Evolutionary conservation across 208 protist species (phyloP), one percentile per base, ranked within the genome.

Genomic region (Phytomonas sp.): DNA sequence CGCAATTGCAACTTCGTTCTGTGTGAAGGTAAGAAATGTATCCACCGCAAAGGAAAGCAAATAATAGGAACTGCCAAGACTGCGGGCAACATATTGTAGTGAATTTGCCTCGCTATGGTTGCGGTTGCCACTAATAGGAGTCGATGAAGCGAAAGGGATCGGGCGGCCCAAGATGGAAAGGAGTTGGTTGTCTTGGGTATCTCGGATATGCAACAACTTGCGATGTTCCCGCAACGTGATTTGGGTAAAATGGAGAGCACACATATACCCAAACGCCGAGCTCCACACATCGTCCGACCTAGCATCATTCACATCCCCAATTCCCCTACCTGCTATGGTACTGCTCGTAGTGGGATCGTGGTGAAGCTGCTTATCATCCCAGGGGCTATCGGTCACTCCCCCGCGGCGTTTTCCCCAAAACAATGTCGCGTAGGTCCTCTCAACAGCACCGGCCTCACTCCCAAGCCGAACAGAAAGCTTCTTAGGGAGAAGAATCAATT

Each of bases 221-320:
- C 85, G 83, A 32, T 88, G 78, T 49, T 83, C 80, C 19, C 75
- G 80, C 63, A 95, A 76, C 23, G 80, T 79, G 31, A 88, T 71
- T 64, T 87, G 83, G 11, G 86, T 78, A 70, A 91, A 93, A 71
- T 87, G 80, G 23, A 95, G 79, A 12, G 86, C 81, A 72, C 91
- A 95, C 40, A 87, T 70, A 71, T 93, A 92, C 6, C 88, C 91
- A 74, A 95, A 95, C 8, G 78, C 69, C 75, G 81, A 84, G 68
- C 87, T 93, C 88, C 91, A 95, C 31, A 82, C 77, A 66, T 92
- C 87, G 0, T 71, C 64, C 37, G 81, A 70, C 8, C 36, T 37
- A 14, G 76, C n/a, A 14, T 69, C n/a, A 14, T 69, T 26, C 49
- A 31, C 11, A n/a, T 60, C 23, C 0, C 34, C 69, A 32, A 40